A percentile compares a stretch with the other conserved stretches of the same genome.
phyloP scores from a whole-genome alignment of 495 filamentous ascomycete species.

The Aspergillus incahuasiensis region DNA sequence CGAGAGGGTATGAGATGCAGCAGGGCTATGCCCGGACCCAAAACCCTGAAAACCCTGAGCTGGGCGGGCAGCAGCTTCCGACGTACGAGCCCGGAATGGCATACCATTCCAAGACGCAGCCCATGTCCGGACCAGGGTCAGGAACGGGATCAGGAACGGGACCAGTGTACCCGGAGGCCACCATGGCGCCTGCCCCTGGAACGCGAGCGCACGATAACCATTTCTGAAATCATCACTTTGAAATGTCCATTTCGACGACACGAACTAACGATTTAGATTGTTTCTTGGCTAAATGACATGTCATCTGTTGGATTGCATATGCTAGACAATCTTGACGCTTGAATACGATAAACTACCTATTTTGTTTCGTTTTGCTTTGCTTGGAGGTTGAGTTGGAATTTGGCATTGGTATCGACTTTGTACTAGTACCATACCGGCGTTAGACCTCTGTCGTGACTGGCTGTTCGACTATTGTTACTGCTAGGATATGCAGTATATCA shows the following conservation, averaged over 20 bases:
- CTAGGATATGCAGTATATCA: no score
- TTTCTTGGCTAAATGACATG: neutral
- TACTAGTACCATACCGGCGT: no score
- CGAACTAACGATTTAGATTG: slow-evolving; percentile 1
- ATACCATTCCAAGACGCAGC: slow-evolving; percentile 31
- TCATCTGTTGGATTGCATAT: neutral
- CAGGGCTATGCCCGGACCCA: slow-evolving; percentile 28
- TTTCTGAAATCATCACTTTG: neutral
- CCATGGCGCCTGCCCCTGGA: neutral
- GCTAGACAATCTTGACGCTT: no score
- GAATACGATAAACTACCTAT: no score
- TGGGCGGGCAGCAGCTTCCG: slow-evolving; percentile 18
- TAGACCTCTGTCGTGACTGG: no score
- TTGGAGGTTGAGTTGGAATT: no score
- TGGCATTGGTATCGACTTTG: no score
- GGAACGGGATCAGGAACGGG: neutral
- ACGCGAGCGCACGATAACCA: neutral
- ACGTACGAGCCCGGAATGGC: slow-evolving; percentile 30
- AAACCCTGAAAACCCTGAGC: slow-evolving; percentile 24
- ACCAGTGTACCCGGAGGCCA: neutral
- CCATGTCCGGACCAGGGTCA: neutral
- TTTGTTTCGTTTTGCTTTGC: no score
- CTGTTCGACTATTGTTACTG: no score
- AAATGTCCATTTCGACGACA: neutral
- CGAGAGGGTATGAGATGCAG: slow-evolving; percentile 41